A percentile compares a stretch with the other conserved stretches of the same genome.
Evolutionary conservation across 83 land plant genomes (phyloP).

Genomic region (Thuja plicata): DNA sequence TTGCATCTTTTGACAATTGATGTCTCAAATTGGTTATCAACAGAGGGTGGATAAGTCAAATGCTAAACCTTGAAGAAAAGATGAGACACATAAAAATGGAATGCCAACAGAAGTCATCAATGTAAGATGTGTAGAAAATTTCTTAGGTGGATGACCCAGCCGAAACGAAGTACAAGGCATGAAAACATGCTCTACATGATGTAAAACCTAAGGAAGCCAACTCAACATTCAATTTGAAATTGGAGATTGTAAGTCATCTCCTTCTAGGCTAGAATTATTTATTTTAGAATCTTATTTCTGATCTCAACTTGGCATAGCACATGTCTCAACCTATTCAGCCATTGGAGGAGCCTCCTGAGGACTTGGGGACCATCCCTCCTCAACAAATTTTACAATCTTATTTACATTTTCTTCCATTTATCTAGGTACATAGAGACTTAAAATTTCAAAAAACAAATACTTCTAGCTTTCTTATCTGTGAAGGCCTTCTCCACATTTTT

Average conservation of each 20-base stretch:
- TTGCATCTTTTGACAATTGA: no score
- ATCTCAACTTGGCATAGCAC: no score
- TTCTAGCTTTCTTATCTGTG: no score
- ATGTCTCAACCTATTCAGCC: not conserved
- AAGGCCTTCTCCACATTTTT: no score
- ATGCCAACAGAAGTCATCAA: no score
- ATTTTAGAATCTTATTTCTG: not conserved
- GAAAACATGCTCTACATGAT: not conserved
- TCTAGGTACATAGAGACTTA: not conserved
- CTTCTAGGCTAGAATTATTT: not conserved
- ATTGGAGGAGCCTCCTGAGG: not conserved
- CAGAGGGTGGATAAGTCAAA: no score
- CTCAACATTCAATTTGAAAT: no score
- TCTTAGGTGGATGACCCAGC: not conserved
- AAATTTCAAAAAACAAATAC: not conserved
- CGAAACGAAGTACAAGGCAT: not conserved
- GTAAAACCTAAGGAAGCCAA: not conserved
- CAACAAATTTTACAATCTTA: not conserved
- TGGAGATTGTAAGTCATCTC: not conserved
- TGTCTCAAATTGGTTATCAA: no score
- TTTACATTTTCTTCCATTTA: not conserved
- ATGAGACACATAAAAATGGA: no score
- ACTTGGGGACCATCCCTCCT: not conserved
- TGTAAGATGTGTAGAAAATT: not conserved
- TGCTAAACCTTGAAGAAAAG: no score